Evolutionary conservation across 345 rosid genomes (phyloP).

Genomic region (Camelina neglecta): DNA sequence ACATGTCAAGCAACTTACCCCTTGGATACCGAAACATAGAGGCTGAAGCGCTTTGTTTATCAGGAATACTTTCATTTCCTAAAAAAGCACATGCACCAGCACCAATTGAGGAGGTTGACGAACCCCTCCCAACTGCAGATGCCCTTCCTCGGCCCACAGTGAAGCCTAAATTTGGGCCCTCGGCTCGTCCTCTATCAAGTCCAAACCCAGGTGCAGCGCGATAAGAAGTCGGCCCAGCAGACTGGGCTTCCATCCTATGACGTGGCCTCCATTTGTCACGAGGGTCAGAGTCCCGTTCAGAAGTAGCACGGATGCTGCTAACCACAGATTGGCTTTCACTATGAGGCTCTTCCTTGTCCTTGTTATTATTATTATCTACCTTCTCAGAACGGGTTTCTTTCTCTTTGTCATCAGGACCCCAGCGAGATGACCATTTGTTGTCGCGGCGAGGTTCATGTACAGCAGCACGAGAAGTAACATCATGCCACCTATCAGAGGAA

Average conservation of each 20-base stretch:
- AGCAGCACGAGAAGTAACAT: slow-evolving; percentile 61
- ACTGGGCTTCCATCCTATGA: slow-evolving; percentile 76
- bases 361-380: slow-evolving; percentile 51
- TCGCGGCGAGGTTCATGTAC: slow-evolving; percentile 85
- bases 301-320: slow-evolving; percentile 49
- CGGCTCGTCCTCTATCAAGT: slow-evolving; percentile 65
- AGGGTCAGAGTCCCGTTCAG: slow-evolving; percentile 80
- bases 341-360: slow-evolving; percentile 69
- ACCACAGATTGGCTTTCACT: slow-evolving; percentile 57
- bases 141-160: slow-evolving; percentile 79
- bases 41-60: slow-evolving; percentile 37
- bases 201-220: slow-evolving; percentile 95
- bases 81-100: slow-evolving; percentile 16
- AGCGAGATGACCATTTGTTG: slow-evolving; percentile 94
- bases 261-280: slow-evolving; percentile 99
- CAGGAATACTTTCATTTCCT: slow-evolving; percentile 37
- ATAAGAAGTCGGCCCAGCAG: slow-evolving; percentile 57
- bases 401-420: slow-evolving; percentile 98
- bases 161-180: slow-evolving; percentile 70
- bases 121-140: slow-evolving; percentile 38
- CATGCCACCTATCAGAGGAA: slow-evolving; percentile 76
- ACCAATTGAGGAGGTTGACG: slow-evolving; percentile 40
- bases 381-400: slow-evolving; percentile 70
- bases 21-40: slow-evolving; percentile 63
- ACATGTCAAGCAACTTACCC: slow-evolving; percentile 64